phyloP scores from a whole-genome alignment of 441 rosid genomes.

The Corymbia calophylla region DNA sequence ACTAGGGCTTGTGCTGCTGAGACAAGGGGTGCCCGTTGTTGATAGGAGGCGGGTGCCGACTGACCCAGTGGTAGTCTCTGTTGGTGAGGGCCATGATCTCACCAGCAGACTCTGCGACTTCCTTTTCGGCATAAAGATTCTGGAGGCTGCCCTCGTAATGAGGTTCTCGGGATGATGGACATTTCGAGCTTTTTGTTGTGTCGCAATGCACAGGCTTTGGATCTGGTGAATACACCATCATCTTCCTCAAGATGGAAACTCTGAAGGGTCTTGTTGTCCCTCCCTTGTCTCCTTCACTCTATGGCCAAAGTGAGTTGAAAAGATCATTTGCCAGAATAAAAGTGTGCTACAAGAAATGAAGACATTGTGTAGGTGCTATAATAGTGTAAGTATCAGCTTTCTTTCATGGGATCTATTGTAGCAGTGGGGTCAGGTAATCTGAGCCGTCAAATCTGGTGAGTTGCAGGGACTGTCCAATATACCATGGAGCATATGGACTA shows the following conservation, averaged over 20 bases:
- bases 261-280: background rate
- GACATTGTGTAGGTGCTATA: background rate
- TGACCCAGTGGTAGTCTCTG: background rate
- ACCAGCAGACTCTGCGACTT: background rate
- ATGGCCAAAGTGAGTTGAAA: background rate
- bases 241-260: background rate
- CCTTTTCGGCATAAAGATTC: background rate
- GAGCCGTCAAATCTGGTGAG: background rate
- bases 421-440: background rate
- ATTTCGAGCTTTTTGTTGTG: background rate
- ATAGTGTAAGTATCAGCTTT: background rate
- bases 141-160: background rate
- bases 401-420: background rate
- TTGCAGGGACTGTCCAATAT: background rate
- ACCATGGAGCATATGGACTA: background rate
- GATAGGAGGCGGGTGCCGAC: constrained; percentile 13
- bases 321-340: too few relatives aligned
- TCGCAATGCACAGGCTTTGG: background rate
- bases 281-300: background rate
- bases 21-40: constrained; percentile 2
- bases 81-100: constrained; percentile 6
- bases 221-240: background rate
- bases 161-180: background rate
- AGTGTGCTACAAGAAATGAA: background rate
- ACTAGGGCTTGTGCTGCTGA: background rate